phyloP scores from a whole-genome alignment of 192 early-diverging fungal species.

The Dimargaris xerosporica region DNA sequence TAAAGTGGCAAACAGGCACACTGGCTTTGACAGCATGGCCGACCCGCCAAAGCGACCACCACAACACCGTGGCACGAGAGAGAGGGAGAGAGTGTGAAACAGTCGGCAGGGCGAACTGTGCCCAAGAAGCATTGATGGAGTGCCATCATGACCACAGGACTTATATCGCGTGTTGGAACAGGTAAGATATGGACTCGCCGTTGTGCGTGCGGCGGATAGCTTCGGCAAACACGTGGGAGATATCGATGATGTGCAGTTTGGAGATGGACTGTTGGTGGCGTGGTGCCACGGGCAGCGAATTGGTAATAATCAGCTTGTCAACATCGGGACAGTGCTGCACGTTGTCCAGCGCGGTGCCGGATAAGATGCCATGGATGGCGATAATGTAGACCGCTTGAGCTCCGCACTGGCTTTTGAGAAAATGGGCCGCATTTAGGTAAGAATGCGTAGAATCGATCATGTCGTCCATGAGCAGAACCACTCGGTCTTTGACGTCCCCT shows the following conservation, averaged over 20 bases:
- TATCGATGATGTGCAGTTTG: slow-evolving; percentile 77
- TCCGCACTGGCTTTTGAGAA: slow-evolving; percentile 68
- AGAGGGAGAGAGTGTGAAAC: no score
- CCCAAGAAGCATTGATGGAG: no score
- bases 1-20: no score
- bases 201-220: slow-evolving; percentile 89
- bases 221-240: slow-evolving; percentile 82
- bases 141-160: background rate
- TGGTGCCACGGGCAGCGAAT: slow-evolving; percentile 54
- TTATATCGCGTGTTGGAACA: slow-evolving; percentile 46
- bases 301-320: slow-evolving; percentile 73
- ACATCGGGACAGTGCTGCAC: slow-evolving; percentile 70
- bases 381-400: slow-evolving; percentile 76
- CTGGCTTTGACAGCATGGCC: no score
- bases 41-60: no score
- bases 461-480: slow-evolving; percentile 90
- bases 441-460: slow-evolving; percentile 82
- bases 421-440: slow-evolving; percentile 85
- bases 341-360: slow-evolving; percentile 67
- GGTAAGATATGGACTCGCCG: slow-evolving; percentile 82
- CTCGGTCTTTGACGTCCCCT: slow-evolving; percentile 74
- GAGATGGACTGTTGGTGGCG: slow-evolving; percentile 18
- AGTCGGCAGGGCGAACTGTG: no score
- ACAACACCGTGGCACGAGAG: no score
- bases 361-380: slow-evolving; percentile 89